Evolutionary conservation across 176 grass and related monocot species (phyloP), one percentile per base, ranked within the genome.

Genomic region (Oryza longistaminata): DNA sequence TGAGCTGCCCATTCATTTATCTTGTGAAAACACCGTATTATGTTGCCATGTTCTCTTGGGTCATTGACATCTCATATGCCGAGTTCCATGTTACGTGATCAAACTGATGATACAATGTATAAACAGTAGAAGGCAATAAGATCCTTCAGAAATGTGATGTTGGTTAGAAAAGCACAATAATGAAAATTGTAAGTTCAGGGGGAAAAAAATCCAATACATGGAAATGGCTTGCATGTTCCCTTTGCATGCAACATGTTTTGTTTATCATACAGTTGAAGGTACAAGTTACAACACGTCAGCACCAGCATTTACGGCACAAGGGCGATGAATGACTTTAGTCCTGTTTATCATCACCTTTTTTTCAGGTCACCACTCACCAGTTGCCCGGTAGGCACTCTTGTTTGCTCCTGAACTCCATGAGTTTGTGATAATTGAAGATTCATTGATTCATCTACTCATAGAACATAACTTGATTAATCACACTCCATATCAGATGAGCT

Each of bases 401-500:
- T 52, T 9, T 11, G 45, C 9, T 62, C 58, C n/a, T 62, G 58
- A 24, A 45, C 45, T 52, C 13, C 25, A 52, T 19, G 45, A 8
- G 48, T 11, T 8, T 50, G 29, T 26, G 12, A 11, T 75, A 21
- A 21, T 19, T 53, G 10, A 26, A 43, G 35, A 21, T 43, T 78
- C 14, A 27, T 25, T 21, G 2, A 34, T 77, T 37, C 33, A 61
- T 35, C 21, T 62, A 62, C 34, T 35, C 53, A 1, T 37, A 24
- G 46, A 55, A 42, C 33, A 40, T 34, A 25, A 83, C 60, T 25
- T 11, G 34, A 55, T 58, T 43, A 37, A 44, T 77, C 64, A 67
- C 72, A 39, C 73, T 82, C 68, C 46, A 80, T 81, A 52, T 82
- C 26, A 29, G 61, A 85, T 66, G 82, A 35, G 68, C 69, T 86